Conservation (phyloP, 164 flowering plant genomes). For the Magnolia officinalis region DNA sequence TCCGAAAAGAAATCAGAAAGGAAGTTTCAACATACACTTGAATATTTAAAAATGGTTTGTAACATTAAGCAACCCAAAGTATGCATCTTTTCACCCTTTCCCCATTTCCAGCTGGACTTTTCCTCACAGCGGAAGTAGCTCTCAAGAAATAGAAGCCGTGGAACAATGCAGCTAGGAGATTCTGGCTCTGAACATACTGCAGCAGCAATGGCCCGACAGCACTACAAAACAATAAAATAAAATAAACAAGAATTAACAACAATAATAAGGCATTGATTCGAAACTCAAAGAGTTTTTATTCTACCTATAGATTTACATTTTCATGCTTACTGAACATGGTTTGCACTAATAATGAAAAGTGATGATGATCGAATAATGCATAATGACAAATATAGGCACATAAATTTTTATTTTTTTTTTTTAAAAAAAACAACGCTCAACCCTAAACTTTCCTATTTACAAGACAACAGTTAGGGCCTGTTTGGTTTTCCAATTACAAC, state of each 20-base stretch:
- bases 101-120: slow-evolving; percentile 70
- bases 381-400: neutral
- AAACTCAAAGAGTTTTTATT: neutral
- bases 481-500: no score
- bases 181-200: slow-evolving; percentile 57
- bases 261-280: neutral
- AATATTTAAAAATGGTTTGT: slow-evolving; percentile 64
- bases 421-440: no score
- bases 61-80: slow-evolving; percentile 81
- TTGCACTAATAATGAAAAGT: no score
- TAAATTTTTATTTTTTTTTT: no score
- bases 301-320: neutral
- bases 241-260: slow-evolving; percentile 1
- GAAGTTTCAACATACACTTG: slow-evolving; percentile 48
- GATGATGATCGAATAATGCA: no score
- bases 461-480: no score
- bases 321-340: no score
- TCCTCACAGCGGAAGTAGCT: slow-evolving; percentile 54
- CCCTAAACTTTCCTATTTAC: no score
- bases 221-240: slow-evolving; percentile 42
- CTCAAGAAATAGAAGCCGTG: slow-evolving; percentile 74
- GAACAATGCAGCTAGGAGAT: slow-evolving; percentile 56
- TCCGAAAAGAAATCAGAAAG: neutral
- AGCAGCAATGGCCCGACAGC: slow-evolving; percentile 71
- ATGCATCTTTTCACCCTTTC: slow-evolving; percentile 57